Percentiles rank a stretch among this genome's conserved stretches.
Evolutionary conservation across 2,329 filamentous ascomycete genomes (phyloP).

Genomic region (Geosmithia putterillii): DNA sequence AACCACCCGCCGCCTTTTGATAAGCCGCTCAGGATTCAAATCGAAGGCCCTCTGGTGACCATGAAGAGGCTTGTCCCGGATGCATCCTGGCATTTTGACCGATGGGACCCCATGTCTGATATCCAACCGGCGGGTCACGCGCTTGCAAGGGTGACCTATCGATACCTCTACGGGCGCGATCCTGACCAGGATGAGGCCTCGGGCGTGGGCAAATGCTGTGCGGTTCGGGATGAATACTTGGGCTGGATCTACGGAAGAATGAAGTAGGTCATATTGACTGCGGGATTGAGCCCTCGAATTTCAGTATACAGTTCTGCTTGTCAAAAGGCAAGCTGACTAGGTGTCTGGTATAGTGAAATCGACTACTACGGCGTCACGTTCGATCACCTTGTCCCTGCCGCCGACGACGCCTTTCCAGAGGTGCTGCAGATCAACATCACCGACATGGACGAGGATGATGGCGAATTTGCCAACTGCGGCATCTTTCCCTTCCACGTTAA

Average conservation of each 20-base stretch:
- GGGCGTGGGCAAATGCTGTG: not conserved
- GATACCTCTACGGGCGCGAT: not conserved
- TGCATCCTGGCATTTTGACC: conserved; percentile 1
- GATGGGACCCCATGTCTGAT: not conserved
- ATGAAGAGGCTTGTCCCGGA: conserved; percentile 3
- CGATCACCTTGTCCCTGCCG: no score
- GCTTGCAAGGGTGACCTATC: conserved; percentile 1
- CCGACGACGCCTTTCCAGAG: no score
- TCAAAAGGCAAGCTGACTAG: no score
- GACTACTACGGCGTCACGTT: no score
- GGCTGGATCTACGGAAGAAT: conserved; percentile 4
- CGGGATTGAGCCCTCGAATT: not conserved
- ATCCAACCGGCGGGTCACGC: not conserved
- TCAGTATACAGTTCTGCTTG: no score
- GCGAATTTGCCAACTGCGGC: conserved; percentile 18
- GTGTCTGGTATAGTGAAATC: no score
- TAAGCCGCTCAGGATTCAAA: conserved; percentile 3
- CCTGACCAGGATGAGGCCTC: not conserved
- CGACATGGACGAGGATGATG: conserved; percentile 11
- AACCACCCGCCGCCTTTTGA: conserved; percentile 3
- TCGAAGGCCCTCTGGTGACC: conserved; percentile 3
- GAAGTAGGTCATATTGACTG: not conserved
- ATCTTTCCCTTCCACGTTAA: conserved; percentile 19
- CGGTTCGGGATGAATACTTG: conserved; percentile 3
- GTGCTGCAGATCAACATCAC: conserved; percentile 6